Evolutionary conservation across 2,329 filamentous ascomycete species (phyloP), one percentile per base, ranked within the genome.

Genomic region (Colletotrichum godetiae): DNA sequence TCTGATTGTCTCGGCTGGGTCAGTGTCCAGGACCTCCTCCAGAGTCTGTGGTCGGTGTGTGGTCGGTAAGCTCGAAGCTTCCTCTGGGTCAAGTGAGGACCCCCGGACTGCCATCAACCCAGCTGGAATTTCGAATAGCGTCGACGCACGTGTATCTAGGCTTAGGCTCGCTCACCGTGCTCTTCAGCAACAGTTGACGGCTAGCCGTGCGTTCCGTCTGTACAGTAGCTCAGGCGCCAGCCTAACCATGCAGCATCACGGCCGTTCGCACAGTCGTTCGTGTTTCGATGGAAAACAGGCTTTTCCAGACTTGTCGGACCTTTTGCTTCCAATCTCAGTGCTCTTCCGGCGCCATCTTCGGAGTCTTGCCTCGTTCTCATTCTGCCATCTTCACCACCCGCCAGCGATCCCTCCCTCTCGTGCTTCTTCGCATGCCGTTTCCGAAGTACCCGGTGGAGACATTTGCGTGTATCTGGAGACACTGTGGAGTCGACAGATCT

Each of bases 141-240:
- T 31, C 52, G 31, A 53, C 10, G 15, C 35, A 61, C n/a, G 46
- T 68, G 27, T 46, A 29, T 42, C n/a, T 53, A 22, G 27, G 42
- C 55, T 19, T 22, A 46, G 31, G 27, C 53, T 29, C 33, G 24
- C 13, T 49, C 42, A 37, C 67, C 67, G 33, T 27, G 22, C 52
- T 58, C 22, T 31, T 12, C 19, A 11, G 35, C 27, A 66, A 52
- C 24, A 49, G 29, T 66, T 27, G 71, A 71, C 71, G 71, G 70
- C 60, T 66, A 57, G 55, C 71, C 60, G 71, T 73, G 71, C 71
- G 61, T 73, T 71, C 61, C 71, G 71, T 61, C 67, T 57, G 59
- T 52, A 63, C 49, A 68, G 52, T 24, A 62, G 37, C 31, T n/a
- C 24, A 57, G 49, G 35, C 63, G 57, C 27, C 31, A 61, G 52